phyloP scores from a whole-genome alignment of 768 basidiomycete genomes.

The Hemileccinum impolitum region DNA sequence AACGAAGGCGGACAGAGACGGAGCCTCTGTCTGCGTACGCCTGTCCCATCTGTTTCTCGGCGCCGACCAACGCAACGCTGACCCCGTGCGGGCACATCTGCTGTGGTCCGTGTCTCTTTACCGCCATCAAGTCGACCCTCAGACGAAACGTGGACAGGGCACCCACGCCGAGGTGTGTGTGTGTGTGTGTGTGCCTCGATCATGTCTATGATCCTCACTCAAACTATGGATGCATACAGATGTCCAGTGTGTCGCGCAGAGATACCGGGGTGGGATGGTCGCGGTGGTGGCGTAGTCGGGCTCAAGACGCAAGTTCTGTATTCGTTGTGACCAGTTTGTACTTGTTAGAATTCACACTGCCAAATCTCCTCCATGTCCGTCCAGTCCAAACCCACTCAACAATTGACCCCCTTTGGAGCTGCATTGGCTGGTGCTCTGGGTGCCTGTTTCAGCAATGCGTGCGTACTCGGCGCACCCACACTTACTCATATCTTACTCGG shows the following conservation, averaged over 20 bases:
- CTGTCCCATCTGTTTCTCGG: constrained; percentile 78
- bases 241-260: constrained; percentile 70
- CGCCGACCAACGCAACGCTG: constrained; percentile 70
- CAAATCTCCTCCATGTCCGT: constrained; percentile 35
- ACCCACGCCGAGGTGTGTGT: constrained; percentile 40
- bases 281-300: constrained; percentile 65
- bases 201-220: not conserved
- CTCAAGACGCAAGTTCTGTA: constrained; percentile 40
- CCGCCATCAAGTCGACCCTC: constrained; percentile 61
- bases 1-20: too few relatives aligned
- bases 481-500: constrained; percentile 1
- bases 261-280: constrained; percentile 69
- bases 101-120: constrained; percentile 74
- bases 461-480: constrained; percentile 32
- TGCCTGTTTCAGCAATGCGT: constrained; percentile 92
- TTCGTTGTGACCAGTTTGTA: constrained; percentile 24
- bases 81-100: constrained; percentile 81
- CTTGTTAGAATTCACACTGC: constrained; percentile 12
- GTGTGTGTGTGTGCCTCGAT: constrained; percentile 15
- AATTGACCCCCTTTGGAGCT: constrained; percentile 81
- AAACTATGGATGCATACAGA: constrained; percentile 30
- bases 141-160: constrained; percentile 42
- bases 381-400: constrained; percentile 47
- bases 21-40: constrained; percentile 58
- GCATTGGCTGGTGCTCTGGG: constrained; percentile 93